A percentile compares a stretch with the other conserved stretches of the same genome.
These are phyloP conservation scores for Hyaloscypha bicolor DNA, from an alignment of 495 filamentous ascomycete species.

Conservation along the genomic window DNA sequence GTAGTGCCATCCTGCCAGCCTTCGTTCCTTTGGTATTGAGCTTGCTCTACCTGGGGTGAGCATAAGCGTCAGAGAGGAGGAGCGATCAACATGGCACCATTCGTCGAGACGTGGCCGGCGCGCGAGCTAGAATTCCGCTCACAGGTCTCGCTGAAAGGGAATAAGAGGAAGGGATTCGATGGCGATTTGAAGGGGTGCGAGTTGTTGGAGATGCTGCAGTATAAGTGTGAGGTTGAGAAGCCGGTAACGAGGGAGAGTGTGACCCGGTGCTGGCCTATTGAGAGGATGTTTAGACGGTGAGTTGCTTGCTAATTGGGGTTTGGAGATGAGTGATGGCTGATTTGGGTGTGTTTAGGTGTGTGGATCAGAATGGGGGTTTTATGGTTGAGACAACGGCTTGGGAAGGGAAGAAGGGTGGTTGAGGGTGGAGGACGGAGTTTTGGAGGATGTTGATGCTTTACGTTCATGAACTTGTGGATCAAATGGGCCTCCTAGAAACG, in stretches of 20 bases:
- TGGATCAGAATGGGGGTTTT: slow-evolving; percentile 60
- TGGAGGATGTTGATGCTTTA: neutral
- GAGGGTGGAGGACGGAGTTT: neutral
- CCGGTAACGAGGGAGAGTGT: slow-evolving; percentile 53
- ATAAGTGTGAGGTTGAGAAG: slow-evolving; percentile 68
- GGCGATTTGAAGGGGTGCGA: slow-evolving; percentile 68
- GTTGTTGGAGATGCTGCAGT: slow-evolving; percentile 79
- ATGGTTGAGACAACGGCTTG: slow-evolving; percentile 83
- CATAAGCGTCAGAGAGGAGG: neutral
- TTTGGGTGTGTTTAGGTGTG: slow-evolving; percentile 59
- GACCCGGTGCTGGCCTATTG: slow-evolving; percentile 71
- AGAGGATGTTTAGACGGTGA: slow-evolving; percentile 80
- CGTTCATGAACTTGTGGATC: neutral
- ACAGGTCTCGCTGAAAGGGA: slow-evolving; percentile 49
- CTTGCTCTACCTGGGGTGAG: neutral
- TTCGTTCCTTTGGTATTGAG: neutral
- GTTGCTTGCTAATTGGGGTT: slow-evolving; percentile 29
- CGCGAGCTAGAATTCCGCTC: slow-evolving; percentile 51
- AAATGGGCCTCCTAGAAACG: neutral
- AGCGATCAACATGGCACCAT: slow-evolving; percentile 57
- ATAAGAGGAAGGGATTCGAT: slow-evolving; percentile 49
- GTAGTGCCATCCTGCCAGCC: slow-evolving; percentile 21
- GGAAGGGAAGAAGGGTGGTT: slow-evolving; percentile 48
- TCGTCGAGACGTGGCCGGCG: slow-evolving; percentile 56
- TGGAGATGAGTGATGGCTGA: neutral